phyloP scores from a whole-genome alignment of 1,139 yeast genomes.

The Sugiyamaella pinicola region DNA sequence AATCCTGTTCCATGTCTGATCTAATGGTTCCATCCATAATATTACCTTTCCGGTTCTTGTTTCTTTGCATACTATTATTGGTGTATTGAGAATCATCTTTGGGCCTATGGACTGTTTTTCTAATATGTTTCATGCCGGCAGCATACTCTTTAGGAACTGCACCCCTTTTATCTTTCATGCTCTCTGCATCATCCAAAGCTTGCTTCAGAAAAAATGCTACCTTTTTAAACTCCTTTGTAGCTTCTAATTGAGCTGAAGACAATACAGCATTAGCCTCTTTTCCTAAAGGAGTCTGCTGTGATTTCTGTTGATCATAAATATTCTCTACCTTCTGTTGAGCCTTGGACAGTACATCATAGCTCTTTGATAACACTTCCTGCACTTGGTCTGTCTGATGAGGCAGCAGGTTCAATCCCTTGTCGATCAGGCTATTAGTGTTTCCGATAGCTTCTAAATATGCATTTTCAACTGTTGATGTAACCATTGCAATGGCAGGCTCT shows the following conservation, averaged over 20 bases:
- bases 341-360: not conserved
- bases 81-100: not conserved
- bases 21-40: not conserved
- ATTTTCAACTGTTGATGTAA: not conserved
- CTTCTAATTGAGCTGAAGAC: constrained; percentile 5
- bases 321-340: not conserved
- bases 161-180: not conserved
- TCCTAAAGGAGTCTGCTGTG: not conserved
- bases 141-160: not conserved
- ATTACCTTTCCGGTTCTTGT: not conserved
- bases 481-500: not conserved
- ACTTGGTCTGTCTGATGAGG: not conserved
- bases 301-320: not conserved
- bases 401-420: not conserved
- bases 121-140: not conserved
- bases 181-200: not conserved
- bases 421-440: not conserved
- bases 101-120: not conserved
- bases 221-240: constrained; percentile 1
- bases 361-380: not conserved
- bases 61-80: not conserved
- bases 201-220: not conserved
- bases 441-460: constrained; percentile 7
- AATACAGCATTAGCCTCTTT: constrained; percentile 2
- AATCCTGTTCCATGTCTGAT: not conserved